phyloP scores from a whole-genome alignment of 768 basidiomycete species.

The Leccinum longicurvipes region DNA sequence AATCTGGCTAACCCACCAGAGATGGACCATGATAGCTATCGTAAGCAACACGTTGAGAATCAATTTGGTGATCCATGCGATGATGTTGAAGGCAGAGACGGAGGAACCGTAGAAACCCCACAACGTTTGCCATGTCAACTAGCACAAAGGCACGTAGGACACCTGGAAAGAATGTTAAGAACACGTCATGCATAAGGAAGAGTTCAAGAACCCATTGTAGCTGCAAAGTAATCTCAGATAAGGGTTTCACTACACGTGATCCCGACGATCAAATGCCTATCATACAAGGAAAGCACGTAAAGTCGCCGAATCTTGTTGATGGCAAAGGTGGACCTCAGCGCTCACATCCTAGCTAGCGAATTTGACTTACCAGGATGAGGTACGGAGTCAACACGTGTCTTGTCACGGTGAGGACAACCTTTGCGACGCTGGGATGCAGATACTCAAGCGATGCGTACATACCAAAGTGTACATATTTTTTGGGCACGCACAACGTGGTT shows the following conservation, averaged over 20 bases:
- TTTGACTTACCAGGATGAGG: background rate
- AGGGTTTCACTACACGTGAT: background rate
- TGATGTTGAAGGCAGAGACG: background rate
- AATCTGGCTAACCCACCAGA: background rate
- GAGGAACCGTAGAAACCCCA: background rate
- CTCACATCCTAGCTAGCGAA: no score
- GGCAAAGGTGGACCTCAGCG: background rate
- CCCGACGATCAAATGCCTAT: conserved; percentile 5
- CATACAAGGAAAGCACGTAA: background rate
- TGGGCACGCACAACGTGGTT: background rate
- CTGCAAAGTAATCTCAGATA: background rate
- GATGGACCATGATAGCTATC: background rate
- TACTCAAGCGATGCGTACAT: background rate
- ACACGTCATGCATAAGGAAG: background rate
- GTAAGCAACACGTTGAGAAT: background rate
- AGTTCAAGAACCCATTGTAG: background rate
- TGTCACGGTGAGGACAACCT: background rate
- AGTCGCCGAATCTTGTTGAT: conserved; percentile 3
- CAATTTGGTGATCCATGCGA: background rate
- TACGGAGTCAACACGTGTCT: background rate
- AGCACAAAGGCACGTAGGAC: background rate
- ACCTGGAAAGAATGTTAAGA: background rate
- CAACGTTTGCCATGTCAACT: background rate
- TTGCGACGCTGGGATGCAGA: no score
- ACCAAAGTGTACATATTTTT: background rate